Base-by-base conservation (phyloP, 106 monocot species). In the Chionographis japonica region DNA sequence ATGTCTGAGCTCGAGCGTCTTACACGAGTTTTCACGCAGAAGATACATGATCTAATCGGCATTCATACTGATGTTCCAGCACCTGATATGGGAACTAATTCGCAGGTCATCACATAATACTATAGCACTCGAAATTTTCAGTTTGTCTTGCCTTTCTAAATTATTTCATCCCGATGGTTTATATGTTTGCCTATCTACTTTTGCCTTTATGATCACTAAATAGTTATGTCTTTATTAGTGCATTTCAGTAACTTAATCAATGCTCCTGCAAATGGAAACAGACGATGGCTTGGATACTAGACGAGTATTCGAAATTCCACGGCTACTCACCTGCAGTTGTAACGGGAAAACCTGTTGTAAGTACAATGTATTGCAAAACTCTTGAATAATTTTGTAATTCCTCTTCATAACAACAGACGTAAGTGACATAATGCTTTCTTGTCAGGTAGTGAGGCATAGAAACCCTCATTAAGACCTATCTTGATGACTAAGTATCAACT, bases 251-350 rank as follows among this genome's bases (percentile, higher is more conserved):
- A 7, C 41, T 38, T 61, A 64, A 43, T 53, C 43, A n/a, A 18
- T 51, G 8, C 46, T 66, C 52, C 37, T 60, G 40, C 16, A 68
- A 63, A 57, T 67, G 41, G 52, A 12, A 41, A 43, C 70, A 94
- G 94, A 94, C 94, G 52, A 94, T 94, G 94, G 86, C 94, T 52
- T 94, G 94, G 94, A 94, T 94, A 80, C 77, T 94, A 42, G 94
- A 90, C 52, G 94, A 94, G 52, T 94, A 94, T 70, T 90, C 94
- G 43, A 94, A 94, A 58, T 94, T 94, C 54, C 94, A 94, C 71
- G 94, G 94, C 59, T 80, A 94, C 63, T 94, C 94, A 52, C 94
- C 94, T 42, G 94, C 90, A 35, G 84, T 94, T 71, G 94, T 94
- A 16, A 94, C 94, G 9, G 94, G 94, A 79, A 94, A 94, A 66